Base-by-base conservation (phyloP, 1,284 basidiomycete species). In the Ganoderma sp. region DNA sequence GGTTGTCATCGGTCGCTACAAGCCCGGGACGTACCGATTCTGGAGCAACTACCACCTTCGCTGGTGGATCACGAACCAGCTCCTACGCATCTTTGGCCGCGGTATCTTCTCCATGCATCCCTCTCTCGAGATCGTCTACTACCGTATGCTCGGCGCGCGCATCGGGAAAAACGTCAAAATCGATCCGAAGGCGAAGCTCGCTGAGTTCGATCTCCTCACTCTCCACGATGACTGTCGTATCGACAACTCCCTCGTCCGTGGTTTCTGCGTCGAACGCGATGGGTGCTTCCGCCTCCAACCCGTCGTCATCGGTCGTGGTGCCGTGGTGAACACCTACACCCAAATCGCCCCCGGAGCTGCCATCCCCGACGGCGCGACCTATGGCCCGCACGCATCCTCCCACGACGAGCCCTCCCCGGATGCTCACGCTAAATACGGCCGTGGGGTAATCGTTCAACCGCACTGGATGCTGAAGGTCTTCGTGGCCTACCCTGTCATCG, bases 11-110 rank as follows among this genome's bases (percentile, higher is more conserved):
- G 83, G 83, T 10, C 75, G 75, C 59, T 83, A 84, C 74, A 78
- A 78, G 71, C 77, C 81, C 0, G 83, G 83, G 15, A 78, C 74
- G 3, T 81, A 84, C 71, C 78, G 75, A 66, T 79, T 81, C 79
- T 82, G 68, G 68, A 67, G 69, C 67, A 67, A 58, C 8, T 85
- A 84, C 70, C 80, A 85, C 65, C 75, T 85, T 12, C 80, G 84
- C 14, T 85, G 82, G 81, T 84, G 84, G 84, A 78, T 85, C 61
- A 83, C 83, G 22, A 82, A 85, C 71, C 81, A 83, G 68, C 75
- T 76, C 54, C 69, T 85, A 9, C 74, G 80, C 34, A 74, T 77
- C 56, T 75, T 82, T 9, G 84, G 83, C 0, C 80, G 80, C 41
- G 84, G 83, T 2, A 73, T 85, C 39, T 85, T 85, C 66, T 69